Evolutionary conservation across 768 basidiomycete genomes (phyloP).

Genomic region (Crepidotus variabilis): DNA sequence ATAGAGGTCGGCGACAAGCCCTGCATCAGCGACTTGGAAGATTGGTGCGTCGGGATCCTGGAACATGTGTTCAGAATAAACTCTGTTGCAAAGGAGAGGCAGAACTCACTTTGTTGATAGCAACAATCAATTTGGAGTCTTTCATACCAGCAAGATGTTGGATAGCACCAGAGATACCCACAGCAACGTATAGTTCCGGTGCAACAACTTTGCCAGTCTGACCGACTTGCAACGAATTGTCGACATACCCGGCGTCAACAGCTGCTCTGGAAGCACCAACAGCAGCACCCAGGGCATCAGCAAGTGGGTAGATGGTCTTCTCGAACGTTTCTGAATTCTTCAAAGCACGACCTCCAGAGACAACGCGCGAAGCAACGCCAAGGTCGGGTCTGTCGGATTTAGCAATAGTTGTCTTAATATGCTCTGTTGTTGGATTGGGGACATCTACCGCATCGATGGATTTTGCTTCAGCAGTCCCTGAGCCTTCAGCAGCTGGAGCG

Average conservation of each 20-base stretch:
- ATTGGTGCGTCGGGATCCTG: constrained; percentile 98
- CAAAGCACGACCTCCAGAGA: constrained; percentile 93
- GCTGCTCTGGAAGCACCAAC: constrained; percentile 98
- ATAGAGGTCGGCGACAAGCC: constrained; percentile 91
- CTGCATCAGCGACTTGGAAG: constrained; percentile 96
- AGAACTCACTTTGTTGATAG: constrained; percentile 83
- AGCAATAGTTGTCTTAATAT: constrained; percentile 72
- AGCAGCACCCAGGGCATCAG: constrained; percentile 90
- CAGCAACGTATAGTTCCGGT: constrained; percentile 91
- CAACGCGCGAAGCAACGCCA: constrained; percentile 79
- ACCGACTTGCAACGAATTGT: constrained; percentile 98
- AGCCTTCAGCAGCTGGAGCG: constrained; percentile 55
- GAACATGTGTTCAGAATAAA: constrained; percentile 8
- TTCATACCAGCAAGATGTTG: constrained; percentile 99
- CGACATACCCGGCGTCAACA: constrained; percentile 96
- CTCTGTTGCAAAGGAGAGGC: neutral
- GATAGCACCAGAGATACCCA: constrained; percentile 98
- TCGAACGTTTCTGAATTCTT: constrained; percentile 95
- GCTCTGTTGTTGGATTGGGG: constrained; percentile 52
- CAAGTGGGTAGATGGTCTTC: constrained; percentile 81
- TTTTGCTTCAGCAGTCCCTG: constrained; percentile 52
- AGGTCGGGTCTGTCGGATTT: constrained; percentile 93
- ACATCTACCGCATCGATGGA: constrained; percentile 63
- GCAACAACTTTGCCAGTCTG: constrained; percentile 99
- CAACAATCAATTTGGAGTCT: constrained; percentile 96